Percentiles rank a stretch among this genome's conserved stretches.
Conservation (phyloP, 805 yeast species). For the Starmerella apis region DNA sequence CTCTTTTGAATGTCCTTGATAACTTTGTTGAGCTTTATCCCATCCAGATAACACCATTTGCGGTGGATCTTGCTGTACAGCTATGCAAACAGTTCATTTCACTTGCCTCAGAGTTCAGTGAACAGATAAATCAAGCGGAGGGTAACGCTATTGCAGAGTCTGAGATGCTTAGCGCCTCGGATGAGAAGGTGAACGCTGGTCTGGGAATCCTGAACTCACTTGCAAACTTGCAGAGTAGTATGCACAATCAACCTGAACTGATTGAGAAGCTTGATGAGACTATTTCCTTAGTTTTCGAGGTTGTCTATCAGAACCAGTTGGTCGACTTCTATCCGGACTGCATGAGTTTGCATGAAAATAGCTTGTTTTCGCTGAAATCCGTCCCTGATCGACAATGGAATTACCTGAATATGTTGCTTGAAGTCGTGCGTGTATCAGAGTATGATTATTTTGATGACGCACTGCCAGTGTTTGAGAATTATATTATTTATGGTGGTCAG, state of each 20-base stretch:
- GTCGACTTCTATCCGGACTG: constrained; percentile 68
- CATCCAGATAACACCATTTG: constrained; percentile 83
- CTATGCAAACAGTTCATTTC: constrained; percentile 61
- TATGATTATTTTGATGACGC: constrained; percentile 66
- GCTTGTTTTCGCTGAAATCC: constrained; percentile 48
- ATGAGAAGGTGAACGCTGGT: constrained; percentile 74
- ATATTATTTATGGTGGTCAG: constrained; percentile 49
- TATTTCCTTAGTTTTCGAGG: constrained; percentile 57
- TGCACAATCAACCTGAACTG: constrained; percentile 67
- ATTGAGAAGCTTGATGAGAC: constrained; percentile 55
- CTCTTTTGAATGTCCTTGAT: constrained; percentile 83
- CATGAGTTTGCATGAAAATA: constrained; percentile 63
- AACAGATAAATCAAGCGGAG: constrained; percentile 28
- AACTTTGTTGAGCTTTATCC: constrained; percentile 86
- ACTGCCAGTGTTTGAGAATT: constrained; percentile 62
- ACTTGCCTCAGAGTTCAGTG: constrained; percentile 58
- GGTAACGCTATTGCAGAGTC: constrained; percentile 21
- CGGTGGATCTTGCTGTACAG: constrained; percentile 50
- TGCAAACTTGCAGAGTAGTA: constrained; percentile 66
- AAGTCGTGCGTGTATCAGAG: constrained; percentile 35
- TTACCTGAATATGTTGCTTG: constrained; percentile 45
- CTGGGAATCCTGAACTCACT: constrained; percentile 71
- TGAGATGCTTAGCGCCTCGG: constrained; percentile 36
- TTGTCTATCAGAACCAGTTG: constrained; percentile 53
- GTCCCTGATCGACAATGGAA: constrained; percentile 70